Evolutionary conservation across 2,329 filamentous ascomycete genomes (phyloP), one percentile per base, ranked within the genome.

Genomic region (Alternaria hordeiaustralica): DNA sequence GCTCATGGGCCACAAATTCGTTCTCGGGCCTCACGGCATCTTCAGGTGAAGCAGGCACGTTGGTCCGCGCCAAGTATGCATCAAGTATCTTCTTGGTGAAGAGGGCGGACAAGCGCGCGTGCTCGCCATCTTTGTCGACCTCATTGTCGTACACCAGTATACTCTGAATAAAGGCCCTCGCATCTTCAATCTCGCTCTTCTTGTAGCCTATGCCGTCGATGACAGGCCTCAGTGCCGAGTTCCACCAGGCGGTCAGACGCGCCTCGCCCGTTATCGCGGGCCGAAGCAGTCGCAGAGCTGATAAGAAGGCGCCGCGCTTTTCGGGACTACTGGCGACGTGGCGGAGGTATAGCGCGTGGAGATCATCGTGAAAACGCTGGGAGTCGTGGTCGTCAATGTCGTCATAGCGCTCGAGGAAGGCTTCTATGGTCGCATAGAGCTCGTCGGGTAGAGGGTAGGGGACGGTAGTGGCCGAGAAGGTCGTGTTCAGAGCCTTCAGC

Each of bases 301-400:
- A 85, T 18, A 94, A 84, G 79, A 94, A 96, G n/a, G 88, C 81
- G 9, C 87, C 88, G 75, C 87, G 86, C 69, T 88, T 87, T 55
- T 85, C 78, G 3, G 87, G 82, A 23, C 84, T 83, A 33, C 85
- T 85, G 23, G 84, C 83, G 63, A 94, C 87, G 67, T 88, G 84
- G 72, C 87, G 89, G 61, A 89, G 84, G 81, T 90, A 93, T 58
- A 92, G 85, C 23, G 84, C 80, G 44, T 90, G 82, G 8, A 96
- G 84, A 71, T 94, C 92, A 44, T 93, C 91, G 65, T 93, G 89
- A 55, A 94, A 84, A 61, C 89, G 88, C 68, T 92, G 90, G n/a
- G 88, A 86, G 44, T 88, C 85, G 60, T 85, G 81, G 55, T 93
- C 90, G 72, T 94, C 92, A 67, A 88, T 86, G 69, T 87, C 86